phyloP scores from a whole-genome alignment of 768 basidiomycete genomes.

The Artomyces pyxidatus region DNA sequence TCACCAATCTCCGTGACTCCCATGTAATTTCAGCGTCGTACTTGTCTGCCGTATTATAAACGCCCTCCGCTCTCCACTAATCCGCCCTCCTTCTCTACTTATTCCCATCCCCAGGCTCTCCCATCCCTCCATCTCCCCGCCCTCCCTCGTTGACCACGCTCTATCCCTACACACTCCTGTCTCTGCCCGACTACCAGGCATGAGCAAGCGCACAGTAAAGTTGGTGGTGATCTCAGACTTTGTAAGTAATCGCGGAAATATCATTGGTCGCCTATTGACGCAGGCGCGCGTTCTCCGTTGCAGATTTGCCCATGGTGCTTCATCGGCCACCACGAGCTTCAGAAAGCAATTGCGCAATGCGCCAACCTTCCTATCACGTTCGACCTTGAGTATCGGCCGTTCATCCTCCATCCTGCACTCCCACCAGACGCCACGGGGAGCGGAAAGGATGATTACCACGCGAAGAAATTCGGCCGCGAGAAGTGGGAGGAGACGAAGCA shows the following conservation, averaged over 20 bases:
- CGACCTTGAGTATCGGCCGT: conserved; percentile 40
- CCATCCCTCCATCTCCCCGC: neutral
- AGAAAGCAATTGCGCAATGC: conserved; percentile 28
- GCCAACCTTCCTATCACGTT: conserved; percentile 25
- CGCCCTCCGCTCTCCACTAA: conserved; percentile 1
- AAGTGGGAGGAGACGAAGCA: conserved; percentile 24
- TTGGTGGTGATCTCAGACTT: conserved; percentile 25
- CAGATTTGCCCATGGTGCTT: conserved; percentile 36
- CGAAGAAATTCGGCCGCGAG: conserved; percentile 33
- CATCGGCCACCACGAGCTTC: conserved; percentile 32
- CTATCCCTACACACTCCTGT: neutral
- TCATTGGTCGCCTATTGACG: neutral
- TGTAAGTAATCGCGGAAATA: conserved; percentile 19
- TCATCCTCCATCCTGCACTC: conserved; percentile 33
- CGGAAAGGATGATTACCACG: conserved; percentile 22
- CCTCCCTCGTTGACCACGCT: neutral
- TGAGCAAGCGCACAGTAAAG: conserved; percentile 14
- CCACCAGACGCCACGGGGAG: conserved; percentile 21
- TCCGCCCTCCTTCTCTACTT: neutral
- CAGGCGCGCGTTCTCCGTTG: conserved; percentile 5
- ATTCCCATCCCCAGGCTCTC: neutral
- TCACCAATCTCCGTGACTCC: conserved; percentile 11
- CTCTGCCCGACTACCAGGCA: conserved; percentile 3
- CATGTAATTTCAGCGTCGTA: conserved; percentile 7
- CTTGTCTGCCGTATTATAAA: conserved; percentile 12